These are phyloP conservation scores for Metschnikowia santaceciliae DNA, from an alignment of 805 yeast species.

Conservation along the genomic window DNA sequence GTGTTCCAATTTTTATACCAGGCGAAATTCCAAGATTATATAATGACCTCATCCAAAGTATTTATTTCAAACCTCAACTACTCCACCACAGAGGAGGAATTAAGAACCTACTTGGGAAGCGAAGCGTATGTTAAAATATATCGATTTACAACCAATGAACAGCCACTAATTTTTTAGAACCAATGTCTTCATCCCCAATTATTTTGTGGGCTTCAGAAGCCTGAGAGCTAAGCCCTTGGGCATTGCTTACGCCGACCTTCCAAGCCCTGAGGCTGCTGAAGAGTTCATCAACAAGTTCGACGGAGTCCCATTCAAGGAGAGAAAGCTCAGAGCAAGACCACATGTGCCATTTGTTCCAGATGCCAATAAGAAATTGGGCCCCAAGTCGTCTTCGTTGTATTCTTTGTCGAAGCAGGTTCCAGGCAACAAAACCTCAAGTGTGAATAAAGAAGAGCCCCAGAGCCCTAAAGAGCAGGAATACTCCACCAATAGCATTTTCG, in stretches of 20 bases:
- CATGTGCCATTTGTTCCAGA: constrained; percentile 38
- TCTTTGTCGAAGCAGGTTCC: constrained; percentile 1
- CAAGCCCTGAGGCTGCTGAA: constrained; percentile 25
- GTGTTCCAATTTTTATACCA: not conserved
- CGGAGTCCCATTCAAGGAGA: constrained; percentile 28
- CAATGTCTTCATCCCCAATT: constrained; percentile 51
- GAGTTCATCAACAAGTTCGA: constrained; percentile 25
- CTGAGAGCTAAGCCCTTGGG: constrained; percentile 50
- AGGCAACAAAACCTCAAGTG: constrained; percentile 3
- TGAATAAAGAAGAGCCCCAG: constrained; percentile 4
- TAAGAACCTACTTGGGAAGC: constrained; percentile 41
- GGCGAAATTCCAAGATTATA: not conserved
- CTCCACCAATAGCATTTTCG: constrained; percentile 46
- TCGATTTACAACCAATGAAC: not conserved
- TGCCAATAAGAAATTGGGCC: not conserved
- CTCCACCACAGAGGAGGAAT: constrained; percentile 50
- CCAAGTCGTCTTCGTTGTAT: not conserved
- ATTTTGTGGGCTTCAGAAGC: constrained; percentile 45
- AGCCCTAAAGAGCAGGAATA: constrained; percentile 9
- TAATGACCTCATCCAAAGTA: constrained; percentile 22
- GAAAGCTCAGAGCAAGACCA: constrained; percentile 36
- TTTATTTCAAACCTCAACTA: constrained; percentile 54
- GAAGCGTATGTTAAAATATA: constrained; percentile 34
- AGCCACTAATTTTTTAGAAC: constrained; percentile 10
- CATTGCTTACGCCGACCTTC: constrained; percentile 41